Evolutionary conservation across 139 green algal genomes (phyloP), one percentile per base, ranked within the genome.

Genomic region (Picochlorum sp.): DNA sequence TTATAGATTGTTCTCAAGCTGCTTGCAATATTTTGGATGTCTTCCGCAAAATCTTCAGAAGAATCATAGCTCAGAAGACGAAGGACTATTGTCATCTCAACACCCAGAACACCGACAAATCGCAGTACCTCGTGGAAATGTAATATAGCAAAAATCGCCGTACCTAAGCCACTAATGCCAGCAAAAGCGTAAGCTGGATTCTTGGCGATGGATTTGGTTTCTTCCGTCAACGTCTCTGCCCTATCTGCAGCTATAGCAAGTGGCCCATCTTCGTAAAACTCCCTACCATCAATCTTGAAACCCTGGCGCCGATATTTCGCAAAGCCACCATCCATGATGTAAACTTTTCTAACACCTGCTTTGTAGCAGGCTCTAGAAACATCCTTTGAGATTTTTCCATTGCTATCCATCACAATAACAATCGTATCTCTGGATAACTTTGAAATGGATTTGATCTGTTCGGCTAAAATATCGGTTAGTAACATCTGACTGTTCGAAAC

Each of bases 61-160:
- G 38, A 72, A 47, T 62, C 21, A 45, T 83, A 83, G 26, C 49
- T 37, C 21, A 67, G 34, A 4, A 45, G 45, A 14, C 63, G 55
- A 24, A 20, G 21, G 16, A 57, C 49, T 4, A 77, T 26, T 1
- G 70, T 74, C 26, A 69, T 44, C 52, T 80, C 66, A n/a, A 83
- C 26, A 31, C 77, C 71, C 58, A 83, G 51, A 49, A 83, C 74
- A 13, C 77, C 77, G 7, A 83, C n/a, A 26, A 68, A 83, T 52
- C 72, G 49, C 21, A 83, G 61, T 6, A 72, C 60, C 13, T 59
- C 54, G 68, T 83, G 77, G 38, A 63, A 71, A 69, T 83, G 79
- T 54, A 60, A n/a, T 13, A 52, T 51, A 13, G 78, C 34, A 28
- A 61, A 62, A 28, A 15, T 49, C 6, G 44, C 34, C 21, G 68